These are phyloP conservation scores for Myochromella boudieri DNA, from an alignment of 768 basidiomycete genomes.

Conservation along the genomic window DNA sequence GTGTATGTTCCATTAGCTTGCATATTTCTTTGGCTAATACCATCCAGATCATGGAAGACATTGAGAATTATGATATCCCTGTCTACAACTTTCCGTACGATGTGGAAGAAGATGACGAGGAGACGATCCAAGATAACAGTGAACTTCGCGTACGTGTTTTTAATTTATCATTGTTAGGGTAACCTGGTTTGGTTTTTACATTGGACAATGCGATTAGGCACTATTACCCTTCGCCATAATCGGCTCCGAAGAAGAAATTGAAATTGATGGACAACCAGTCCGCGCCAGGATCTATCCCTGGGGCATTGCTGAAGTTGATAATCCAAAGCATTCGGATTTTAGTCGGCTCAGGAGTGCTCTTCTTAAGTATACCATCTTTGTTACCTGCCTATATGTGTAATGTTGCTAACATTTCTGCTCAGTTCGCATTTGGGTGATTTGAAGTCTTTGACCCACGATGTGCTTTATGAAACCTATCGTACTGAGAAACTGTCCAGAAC, in stretches of 20 bases:
- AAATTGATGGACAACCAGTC: constrained; percentile 87
- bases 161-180: background rate
- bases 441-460: constrained; percentile 91
- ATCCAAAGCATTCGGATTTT: constrained; percentile 99
- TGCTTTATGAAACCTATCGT: constrained; percentile 95
- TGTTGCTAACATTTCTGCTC: constrained; percentile 11
- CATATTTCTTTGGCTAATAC: constrained; percentile 1
- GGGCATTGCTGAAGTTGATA: constrained; percentile 98
- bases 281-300: constrained; percentile 97
- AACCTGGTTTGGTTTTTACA: background rate
- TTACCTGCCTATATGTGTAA: background rate
- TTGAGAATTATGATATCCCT: constrained; percentile 96
- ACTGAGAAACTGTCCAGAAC: constrained; percentile 95
- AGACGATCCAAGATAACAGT: constrained; percentile 96
- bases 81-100: constrained; percentile 99
- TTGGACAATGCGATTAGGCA: too few relatives aligned
- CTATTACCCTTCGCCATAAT: constrained; percentile 96
- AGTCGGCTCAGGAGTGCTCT: constrained; percentile 89
- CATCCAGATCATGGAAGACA: constrained; percentile 95
- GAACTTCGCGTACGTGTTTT: constrained; percentile 76
- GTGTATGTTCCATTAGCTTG: constrained; percentile 45
- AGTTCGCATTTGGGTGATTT: constrained; percentile 95
- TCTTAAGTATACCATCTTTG: constrained; percentile 60
- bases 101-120: constrained; percentile 98
- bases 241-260: constrained; percentile 96